Percentiles rank a stretch among this genome's conserved stretches.
Evolutionary conservation across 495 filamentous ascomycete species (phyloP).

Genomic region (Tuber borchii): DNA sequence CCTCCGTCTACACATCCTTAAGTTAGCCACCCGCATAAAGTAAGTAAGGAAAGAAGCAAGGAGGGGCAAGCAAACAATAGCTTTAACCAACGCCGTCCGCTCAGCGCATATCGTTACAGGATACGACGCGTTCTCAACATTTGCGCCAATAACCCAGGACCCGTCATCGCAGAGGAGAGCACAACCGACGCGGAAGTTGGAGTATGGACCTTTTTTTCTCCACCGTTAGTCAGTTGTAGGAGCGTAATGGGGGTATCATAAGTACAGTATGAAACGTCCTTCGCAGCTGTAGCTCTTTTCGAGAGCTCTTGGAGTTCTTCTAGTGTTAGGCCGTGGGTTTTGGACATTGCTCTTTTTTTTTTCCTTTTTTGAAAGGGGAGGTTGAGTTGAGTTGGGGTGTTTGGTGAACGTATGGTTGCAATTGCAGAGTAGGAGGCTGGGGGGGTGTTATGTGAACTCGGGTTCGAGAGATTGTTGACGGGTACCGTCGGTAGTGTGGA

Average conservation of each 20-base stretch:
- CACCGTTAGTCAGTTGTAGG: background rate
- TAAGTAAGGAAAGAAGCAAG: background rate
- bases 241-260: constrained; percentile 1
- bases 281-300: constrained; percentile 56
- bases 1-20: constrained; percentile 48
- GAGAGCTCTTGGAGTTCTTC: constrained; percentile 58
- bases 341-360: constrained; percentile 20
- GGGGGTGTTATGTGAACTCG: background rate
- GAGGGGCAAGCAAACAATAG: constrained; percentile 52
- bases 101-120: constrained; percentile 94
- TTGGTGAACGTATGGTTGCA: background rate
- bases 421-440: background rate
- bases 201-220: constrained; percentile 65
- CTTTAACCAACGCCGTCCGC: constrained; percentile 71
- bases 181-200: constrained; percentile 83
- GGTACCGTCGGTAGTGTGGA: too few species aligned
- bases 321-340: constrained; percentile 49
- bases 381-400: background rate
- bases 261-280: constrained; percentile 69
- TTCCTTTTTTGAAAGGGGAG: too few species aligned
- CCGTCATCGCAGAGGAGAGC: constrained; percentile 61
- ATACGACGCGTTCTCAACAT: constrained; percentile 90
- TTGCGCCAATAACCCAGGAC: constrained; percentile 66
- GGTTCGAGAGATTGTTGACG: background rate
- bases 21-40: background rate